Evolutionary conservation across 495 filamentous ascomycete genomes (phyloP).

Genomic region (Annulohypoxylon stygium): DNA sequence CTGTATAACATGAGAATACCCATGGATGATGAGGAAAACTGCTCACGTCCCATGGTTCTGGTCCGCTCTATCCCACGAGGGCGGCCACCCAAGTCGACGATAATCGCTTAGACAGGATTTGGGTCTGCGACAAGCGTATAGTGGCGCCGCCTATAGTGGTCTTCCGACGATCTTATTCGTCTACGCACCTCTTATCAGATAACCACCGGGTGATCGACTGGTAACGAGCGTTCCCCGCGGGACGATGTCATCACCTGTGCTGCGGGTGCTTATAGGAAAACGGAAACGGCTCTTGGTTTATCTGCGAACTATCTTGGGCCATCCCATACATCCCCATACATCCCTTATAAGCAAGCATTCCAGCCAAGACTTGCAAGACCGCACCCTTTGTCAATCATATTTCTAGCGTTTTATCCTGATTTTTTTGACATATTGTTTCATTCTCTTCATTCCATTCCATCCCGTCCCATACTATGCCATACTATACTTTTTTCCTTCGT

Average conservation of each 20-base stretch:
- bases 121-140: constrained; percentile 36
- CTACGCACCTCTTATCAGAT: constrained; percentile 46
- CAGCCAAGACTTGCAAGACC: constrained; percentile 42
- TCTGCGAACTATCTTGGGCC: constrained; percentile 47
- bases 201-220: constrained; percentile 49
- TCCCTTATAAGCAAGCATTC: constrained; percentile 32
- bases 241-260: constrained; percentile 45
- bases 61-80: constrained; percentile 43
- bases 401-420: constrained; percentile 24
- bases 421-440: constrained; percentile 22
- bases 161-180: constrained; percentile 42
- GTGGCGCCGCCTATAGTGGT: constrained; percentile 40
- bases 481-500: background rate
- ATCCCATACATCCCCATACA: constrained; percentile 41
- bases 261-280: constrained; percentile 43
- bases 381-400: constrained; percentile 39
- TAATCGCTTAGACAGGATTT: constrained; percentile 38
- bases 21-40: constrained; percentile 12
- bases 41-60: constrained; percentile 41
- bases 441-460: constrained; percentile 21
- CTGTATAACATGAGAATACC: constrained; percentile 41
- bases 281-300: constrained; percentile 48
- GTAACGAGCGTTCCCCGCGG: constrained; percentile 46
- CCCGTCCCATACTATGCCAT: background rate
- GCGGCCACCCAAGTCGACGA: constrained; percentile 31